Evolutionary conservation across 441 rosid species (phyloP), one percentile per base, ranked within the genome.

Genomic region (Pelargonium myrrhifolium): DNA sequence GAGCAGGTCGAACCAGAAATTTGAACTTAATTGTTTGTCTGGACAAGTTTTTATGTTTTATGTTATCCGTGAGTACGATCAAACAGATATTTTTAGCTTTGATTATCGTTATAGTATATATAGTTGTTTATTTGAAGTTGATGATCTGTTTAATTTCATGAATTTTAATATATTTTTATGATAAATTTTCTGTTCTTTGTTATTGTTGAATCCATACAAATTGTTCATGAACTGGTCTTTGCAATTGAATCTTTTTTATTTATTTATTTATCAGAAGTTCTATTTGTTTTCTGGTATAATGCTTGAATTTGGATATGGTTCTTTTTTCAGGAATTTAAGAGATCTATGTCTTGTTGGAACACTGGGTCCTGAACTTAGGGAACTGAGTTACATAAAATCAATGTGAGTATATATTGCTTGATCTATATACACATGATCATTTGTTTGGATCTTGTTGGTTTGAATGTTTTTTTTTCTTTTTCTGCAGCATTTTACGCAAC

Each of bases 401-500:
- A 80, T 93, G 98, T 90, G 83, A 85, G 88, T 69, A 35, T 45
- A 60, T 59, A 65, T 15, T 37, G 42, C 56, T 0, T n/a, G 11
- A 56, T 15, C 63, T 39, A 6, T 39, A 42, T 31, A 31, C 3
- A 40, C 45, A 10, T 3, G 9, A n/a, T n/a, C n/a, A 0, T 55
- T 55, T 55, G 12, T 55, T 20, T 55, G 24, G 28, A 55, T 55
- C 6, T 67, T 11, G 61, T 17, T 6, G 8, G 21, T 62, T 42
- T 61, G 21, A 47, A 21, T 67, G 11, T 71, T 31, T 60, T 24
- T 55, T n/a, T n/a, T n/a, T n/a, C n/a, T n/a, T n/a, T n/a, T n/a
- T n/a, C n/a, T n/a, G 75, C 86, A 94, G 97, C 45, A 79, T 83
- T 71, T 75, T 94, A 39, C 89, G 96, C 80, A 94, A 94, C 84